Conservation (phyloP, 2,329 filamentous ascomycete species). For the Emmonsiellopsis sp. region DNA sequence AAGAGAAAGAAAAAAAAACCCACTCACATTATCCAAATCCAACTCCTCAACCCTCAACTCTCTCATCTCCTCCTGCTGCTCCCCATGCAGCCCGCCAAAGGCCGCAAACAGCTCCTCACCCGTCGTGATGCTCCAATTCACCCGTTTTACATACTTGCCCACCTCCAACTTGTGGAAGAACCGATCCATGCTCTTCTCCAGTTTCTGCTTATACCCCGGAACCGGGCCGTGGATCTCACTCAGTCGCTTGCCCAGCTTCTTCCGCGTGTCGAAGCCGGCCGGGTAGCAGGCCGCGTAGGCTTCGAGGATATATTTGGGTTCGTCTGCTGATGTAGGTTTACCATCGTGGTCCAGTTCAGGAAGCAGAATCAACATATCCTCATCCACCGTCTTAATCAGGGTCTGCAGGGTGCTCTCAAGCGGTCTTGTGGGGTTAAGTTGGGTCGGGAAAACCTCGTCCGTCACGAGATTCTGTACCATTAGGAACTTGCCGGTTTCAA, state of each 20-base stretch:
- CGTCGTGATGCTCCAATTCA: conserved; percentile 41
- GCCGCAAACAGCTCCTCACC: conserved; percentile 31
- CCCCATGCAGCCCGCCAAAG: conserved; percentile 26
- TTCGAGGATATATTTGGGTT: conserved; percentile 43
- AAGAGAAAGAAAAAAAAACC: not conserved
- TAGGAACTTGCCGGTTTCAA: conserved; percentile 16
- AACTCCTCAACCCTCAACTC: conserved; percentile 25
- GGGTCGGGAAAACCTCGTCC: conserved; percentile 29
- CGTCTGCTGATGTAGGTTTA: conserved; percentile 8
- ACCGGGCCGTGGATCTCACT: conserved; percentile 50
- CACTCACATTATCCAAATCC: conserved; percentile 35
- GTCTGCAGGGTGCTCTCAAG: conserved; percentile 36
- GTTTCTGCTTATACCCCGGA: conserved; percentile 46
- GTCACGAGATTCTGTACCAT: conserved; percentile 40
- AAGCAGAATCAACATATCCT: conserved; percentile 51
- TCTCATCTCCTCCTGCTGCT: conserved; percentile 16
- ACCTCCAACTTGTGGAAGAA: conserved; percentile 48
- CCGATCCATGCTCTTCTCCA: conserved; percentile 52
- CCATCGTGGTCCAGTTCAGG: conserved; percentile 31
- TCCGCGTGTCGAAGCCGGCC: conserved; percentile 46
- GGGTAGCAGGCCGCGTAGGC: conserved; percentile 50
- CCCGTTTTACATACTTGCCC: conserved; percentile 46
- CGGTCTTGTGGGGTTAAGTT: conserved; percentile 20
- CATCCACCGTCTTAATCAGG: conserved; percentile 46
- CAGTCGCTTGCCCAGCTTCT: conserved; percentile 45